A percentile compares a stretch with the other conserved stretches of the same genome.
Evolutionary conservation across 179 eudicot species (phyloP).

Genomic region (Spergularia azorica): DNA sequence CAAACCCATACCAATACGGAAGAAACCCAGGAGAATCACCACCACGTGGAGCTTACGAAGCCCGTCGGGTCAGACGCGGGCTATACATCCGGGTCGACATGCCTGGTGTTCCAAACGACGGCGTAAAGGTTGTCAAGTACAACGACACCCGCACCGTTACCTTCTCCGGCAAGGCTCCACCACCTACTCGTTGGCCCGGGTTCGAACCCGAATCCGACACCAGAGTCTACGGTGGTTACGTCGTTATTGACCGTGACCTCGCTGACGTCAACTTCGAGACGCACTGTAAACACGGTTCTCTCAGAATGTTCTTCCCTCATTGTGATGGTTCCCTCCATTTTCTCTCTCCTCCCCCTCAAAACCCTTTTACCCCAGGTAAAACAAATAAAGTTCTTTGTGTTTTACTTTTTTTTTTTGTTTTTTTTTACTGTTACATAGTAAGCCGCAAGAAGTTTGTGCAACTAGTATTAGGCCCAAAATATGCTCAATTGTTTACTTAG

Average conservation of each 20-base stretch:
- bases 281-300: conserved; percentile 1
- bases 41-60: conserved; percentile 19
- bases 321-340: conserved; percentile 19
- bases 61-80: not conserved
- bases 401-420: too few species aligned
- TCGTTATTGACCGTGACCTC: conserved; percentile 7
- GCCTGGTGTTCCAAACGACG: conserved; percentile 20
- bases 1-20: conserved; percentile 1
- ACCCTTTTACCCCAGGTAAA: too few species aligned
- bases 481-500: too few species aligned
- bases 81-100: conserved; percentile 20
- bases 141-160: conserved; percentile 15
- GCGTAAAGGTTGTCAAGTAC: conserved; percentile 4
- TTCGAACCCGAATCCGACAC: not conserved
- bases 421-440: too few species aligned
- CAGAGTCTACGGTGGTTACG: conserved; percentile 11
- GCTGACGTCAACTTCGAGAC: not conserved
- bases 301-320: conserved; percentile 2
- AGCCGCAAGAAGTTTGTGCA: too few species aligned
- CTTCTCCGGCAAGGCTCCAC: conserved; percentile 15
- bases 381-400: too few species aligned
- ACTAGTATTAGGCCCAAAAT: too few species aligned
- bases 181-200: not conserved
- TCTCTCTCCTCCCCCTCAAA: not conserved
- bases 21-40: not conserved